Percentiles rank a stretch among this genome's conserved stretches.
Conservation (phyloP, 371 early-diverging fungal genomes). For the Apophysomyces variabilis region DNA sequence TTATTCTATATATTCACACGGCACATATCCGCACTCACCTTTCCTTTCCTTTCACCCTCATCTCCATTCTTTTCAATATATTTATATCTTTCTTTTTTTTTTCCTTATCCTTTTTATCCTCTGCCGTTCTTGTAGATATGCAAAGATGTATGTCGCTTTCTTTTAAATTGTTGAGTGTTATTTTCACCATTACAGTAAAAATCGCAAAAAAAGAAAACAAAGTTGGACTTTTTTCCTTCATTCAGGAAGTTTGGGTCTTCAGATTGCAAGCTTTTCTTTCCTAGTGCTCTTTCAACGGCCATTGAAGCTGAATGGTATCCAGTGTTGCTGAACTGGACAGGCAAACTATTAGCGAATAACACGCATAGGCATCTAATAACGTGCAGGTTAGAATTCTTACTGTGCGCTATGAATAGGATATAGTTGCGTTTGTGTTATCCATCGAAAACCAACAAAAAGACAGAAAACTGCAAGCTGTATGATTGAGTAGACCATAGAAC, state of each 20-base stretch:
- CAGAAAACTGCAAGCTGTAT: too few relatives aligned
- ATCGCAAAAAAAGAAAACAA: not conserved
- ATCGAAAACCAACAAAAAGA: too few relatives aligned
- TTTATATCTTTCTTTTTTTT: not conserved
- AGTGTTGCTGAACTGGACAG: too few relatives aligned
- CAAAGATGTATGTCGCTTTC: slow-evolving; percentile 8
- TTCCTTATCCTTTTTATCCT: not conserved
- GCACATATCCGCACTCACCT: not conserved
- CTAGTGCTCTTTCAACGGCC: not conserved
- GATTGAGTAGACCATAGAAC: too few relatives aligned
- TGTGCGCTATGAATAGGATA: too few relatives aligned
- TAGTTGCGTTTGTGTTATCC: too few relatives aligned
- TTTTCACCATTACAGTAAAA: slow-evolving; percentile 3
- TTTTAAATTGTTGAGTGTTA: slow-evolving; percentile 10
- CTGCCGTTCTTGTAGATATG: slow-evolving; percentile 12
- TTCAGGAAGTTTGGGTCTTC: too few relatives aligned
- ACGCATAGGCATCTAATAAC: too few relatives aligned
- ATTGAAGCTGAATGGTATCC: not conserved
- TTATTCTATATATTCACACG: not conserved
- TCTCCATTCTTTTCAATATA: slow-evolving; percentile 7
- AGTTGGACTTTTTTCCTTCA: not conserved
- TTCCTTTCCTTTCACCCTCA: slow-evolving; percentile 4
- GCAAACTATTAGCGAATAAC: too few relatives aligned
- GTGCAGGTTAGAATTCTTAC: too few relatives aligned
- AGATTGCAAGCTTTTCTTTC: too few relatives aligned